Conservation (phyloP, 176 grass and related monocot genomes). For the Oryza australiensis region DNA sequence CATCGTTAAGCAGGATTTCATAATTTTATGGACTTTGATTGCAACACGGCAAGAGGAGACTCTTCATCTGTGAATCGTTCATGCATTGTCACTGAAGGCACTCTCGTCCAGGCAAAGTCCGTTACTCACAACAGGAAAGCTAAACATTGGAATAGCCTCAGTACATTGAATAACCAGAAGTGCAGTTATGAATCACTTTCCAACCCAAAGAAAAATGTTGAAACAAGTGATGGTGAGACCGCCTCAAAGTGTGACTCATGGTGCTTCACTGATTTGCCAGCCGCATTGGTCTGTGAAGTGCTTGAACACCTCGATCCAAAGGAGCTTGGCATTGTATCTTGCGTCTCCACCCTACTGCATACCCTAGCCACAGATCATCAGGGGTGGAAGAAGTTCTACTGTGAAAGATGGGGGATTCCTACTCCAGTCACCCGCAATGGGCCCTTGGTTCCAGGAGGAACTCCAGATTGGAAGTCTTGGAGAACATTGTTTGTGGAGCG, state of each 20-base stretch:
- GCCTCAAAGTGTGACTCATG: slow-evolving; percentile 19
- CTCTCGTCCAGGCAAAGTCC: slow-evolving; percentile 23
- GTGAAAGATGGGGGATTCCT: slow-evolving; percentile 70
- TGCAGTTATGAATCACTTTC: slow-evolving; percentile 28
- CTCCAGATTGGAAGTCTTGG: slow-evolving; percentile 59
- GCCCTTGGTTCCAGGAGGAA: slow-evolving; percentile 18
- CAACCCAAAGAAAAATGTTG: slow-evolving; percentile 36
- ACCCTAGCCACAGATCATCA: slow-evolving; percentile 76
- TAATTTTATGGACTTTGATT: slow-evolving; percentile 93
- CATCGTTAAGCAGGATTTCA: slow-evolving; percentile 15
- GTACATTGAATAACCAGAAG: slow-evolving; percentile 38
- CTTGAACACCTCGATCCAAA: slow-evolving; percentile 81
- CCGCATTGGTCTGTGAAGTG: slow-evolving; percentile 74
- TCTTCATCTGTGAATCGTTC: slow-evolving; percentile 46
- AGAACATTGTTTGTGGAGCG: slow-evolving; percentile 85
- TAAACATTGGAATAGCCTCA: slow-evolving; percentile 31
- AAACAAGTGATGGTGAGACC: slow-evolving; percentile 11
- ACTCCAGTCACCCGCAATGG: not conserved
- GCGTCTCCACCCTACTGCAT: slow-evolving; percentile 71
- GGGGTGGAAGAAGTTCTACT: slow-evolving; percentile 94
- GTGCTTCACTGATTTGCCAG: slow-evolving; percentile 74
- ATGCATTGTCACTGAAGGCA: slow-evolving; percentile 26
- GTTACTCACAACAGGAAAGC: slow-evolving; percentile 20
- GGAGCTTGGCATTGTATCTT: slow-evolving; percentile 82
- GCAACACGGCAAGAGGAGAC: slow-evolving; percentile 47